Evolutionary conservation across 371 early-diverging fungal genomes (phyloP).

Genomic region (Apophysomyces sp.): DNA sequence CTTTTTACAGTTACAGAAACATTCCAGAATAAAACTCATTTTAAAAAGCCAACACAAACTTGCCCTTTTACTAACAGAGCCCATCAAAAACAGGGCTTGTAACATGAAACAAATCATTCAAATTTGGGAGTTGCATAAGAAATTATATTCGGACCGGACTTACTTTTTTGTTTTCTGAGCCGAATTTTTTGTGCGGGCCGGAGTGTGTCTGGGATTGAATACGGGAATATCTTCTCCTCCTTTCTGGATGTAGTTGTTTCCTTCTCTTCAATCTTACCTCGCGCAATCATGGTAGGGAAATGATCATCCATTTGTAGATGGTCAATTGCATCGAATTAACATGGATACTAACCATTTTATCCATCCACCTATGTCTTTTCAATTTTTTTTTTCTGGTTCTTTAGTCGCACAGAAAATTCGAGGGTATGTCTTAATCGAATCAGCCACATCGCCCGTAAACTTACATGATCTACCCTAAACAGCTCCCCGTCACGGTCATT

Average conservation of each 20-base stretch:
- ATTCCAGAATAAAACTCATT: no score
- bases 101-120: no score
- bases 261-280: constrained; percentile 3
- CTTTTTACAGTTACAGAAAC: no score
- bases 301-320: not conserved
- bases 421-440: not conserved
- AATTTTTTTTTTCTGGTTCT: not conserved
- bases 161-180: not conserved
- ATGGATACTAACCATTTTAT: not conserved
- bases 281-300: not conserved
- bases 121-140: not conserved
- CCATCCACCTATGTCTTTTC: not conserved
- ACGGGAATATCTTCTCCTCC: not conserved
- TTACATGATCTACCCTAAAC: not conserved
- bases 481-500: constrained; percentile 98
- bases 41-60: no score
- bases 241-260: not conserved
- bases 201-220: not conserved
- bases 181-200: not conserved
- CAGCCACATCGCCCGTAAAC: not conserved
- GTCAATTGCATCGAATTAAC: not conserved
- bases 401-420: constrained; percentile 1
- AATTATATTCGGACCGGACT: not conserved
- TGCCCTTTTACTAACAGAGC: no score
- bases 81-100: no score